These are phyloP conservation scores for Mucor circinelloides DNA, from an alignment of 371 early-diverging fungal genomes.

Conservation along the genomic window DNA sequence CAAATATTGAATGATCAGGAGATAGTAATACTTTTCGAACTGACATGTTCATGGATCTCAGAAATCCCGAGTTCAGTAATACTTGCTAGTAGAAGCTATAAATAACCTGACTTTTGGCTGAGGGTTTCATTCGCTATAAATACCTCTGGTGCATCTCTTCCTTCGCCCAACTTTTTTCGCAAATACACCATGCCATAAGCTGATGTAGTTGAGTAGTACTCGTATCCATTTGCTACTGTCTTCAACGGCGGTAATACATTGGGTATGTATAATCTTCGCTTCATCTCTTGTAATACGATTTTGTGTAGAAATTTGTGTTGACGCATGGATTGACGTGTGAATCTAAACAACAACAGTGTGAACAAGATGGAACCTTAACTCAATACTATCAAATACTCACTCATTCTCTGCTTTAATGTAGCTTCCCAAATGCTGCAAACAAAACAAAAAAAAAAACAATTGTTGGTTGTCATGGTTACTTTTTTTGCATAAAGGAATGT, in stretches of 20 bases:
- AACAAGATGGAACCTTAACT: neutral
- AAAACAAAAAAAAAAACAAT: neutral
- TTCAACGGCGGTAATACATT: conserved; percentile 53
- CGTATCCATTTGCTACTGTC: conserved; percentile 59
- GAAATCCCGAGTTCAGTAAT: conserved; percentile 57
- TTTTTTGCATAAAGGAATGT: neutral
- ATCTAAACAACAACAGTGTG: conserved; percentile 14
- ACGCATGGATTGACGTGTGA: conserved; percentile 29
- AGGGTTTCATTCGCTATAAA: neutral
- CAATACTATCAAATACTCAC: conserved; percentile 28
- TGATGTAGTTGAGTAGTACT: conserved; percentile 65
- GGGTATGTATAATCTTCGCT: conserved; percentile 48
- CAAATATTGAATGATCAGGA: conserved; percentile 61
- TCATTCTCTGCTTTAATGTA: conserved; percentile 63
- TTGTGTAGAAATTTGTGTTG: conserved; percentile 39
- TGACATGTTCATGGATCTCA: conserved; percentile 53
- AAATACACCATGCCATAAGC: conserved; percentile 62
- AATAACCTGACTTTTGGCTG: neutral
- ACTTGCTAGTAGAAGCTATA: conserved; percentile 42
- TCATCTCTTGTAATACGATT: conserved; percentile 57
- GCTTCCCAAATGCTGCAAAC: conserved; percentile 41
- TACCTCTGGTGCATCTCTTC: conserved; percentile 52
- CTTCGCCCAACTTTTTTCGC: conserved; percentile 49
- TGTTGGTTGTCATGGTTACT: neutral
- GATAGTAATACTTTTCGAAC: conserved; percentile 66